Evolutionary conservation across 176 grass and related monocot species (phyloP), one percentile per base, ranked within the genome.

Genomic region (Chrysopogon serrulatus): DNA sequence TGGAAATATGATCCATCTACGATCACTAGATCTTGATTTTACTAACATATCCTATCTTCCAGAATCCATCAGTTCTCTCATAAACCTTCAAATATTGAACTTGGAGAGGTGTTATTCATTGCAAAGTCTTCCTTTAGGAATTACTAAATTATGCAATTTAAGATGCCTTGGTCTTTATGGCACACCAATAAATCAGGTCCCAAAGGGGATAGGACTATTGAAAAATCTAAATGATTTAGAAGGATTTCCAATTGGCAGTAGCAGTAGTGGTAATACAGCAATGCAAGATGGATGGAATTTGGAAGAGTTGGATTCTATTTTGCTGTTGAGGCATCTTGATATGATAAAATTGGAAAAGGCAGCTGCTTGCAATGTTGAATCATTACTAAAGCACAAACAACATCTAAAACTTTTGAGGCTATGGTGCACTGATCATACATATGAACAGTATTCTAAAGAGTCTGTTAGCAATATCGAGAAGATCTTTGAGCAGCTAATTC

Each of bases 261-360:
- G 5, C 13, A 5, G 4, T 34, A 19, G 10, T 28, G 24, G 1
- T 74, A 23, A 21, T 23, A 2, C 16, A 8, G 24, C 11, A 33
- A 74, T 24, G 12, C 82, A 77, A 64, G 32, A 79, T n/a, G 65
- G 65, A 49, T 84, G 81, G 74, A n/a, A 74, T 0, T 34, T 79
- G 32, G 15, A 79, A 48, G 86, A 79, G 51, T 30, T 89, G 14
- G 41, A 1, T 26, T 5, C 13, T 23, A 41, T 88, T 21, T 1
- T 8, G 27, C 68, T 56, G 12, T 1, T 89, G 15, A 79, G 87
- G 35, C 16, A 34, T 19, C 37, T 89, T 62, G 0, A 17, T 1
- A 39, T 85, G 33, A 19, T 30, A 19, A 79, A 44, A 23, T 35
- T 89, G 41, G 82, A 85, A 47, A 69, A 15, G 37, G 35, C 26